Evolutionary conservation across 2,329 filamentous ascomycete genomes (phyloP), one percentile per base, ranked within the genome.

Genomic region (Septoria petroselini): DNA sequence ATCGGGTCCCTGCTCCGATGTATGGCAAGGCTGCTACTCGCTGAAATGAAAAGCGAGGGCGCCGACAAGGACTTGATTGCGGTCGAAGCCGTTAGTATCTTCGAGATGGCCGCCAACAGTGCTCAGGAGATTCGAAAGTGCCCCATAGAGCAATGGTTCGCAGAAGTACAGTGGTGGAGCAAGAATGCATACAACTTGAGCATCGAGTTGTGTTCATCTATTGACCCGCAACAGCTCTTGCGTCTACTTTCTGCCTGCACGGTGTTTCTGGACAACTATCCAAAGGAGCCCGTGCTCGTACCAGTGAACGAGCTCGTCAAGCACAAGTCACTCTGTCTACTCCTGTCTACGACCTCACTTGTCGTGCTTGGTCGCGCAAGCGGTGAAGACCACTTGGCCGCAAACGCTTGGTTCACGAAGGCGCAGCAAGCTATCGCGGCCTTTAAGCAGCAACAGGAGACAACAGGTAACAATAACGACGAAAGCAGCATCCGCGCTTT

Each of bases 101-200:
- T 82, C 54, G 77, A 81, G 62, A 71, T 65, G 49, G 70, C 69
- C 67, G 75, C 76, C 14, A 66, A 69, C 2, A 71, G 72, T 34
- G 70, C 74, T 18, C 76, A 68, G 51, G 68, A 55, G 65, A 14
- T 70, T 62, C 71, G 71, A 55, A 44, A 55, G 39, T 41, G 41
- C 9, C 65, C 60, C 33, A 60, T 71, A 14, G 73, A 71, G 7
- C 67, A 69, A 25, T 79, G 69, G 54, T 50, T 76, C 0, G 66
- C 74, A 2, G 89, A 95, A 60, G 73, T 94, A 3, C 79, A 91
- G 58, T 95, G 89, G 89, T 91, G 95, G 65, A 85, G 84, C 30
- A 84, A 84, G 55, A 91, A 87, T 55, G 78, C 85, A 1, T 95
- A 94, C 71, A 94, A 93, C 58, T 67, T 90, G 5, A 84, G 83